Percentiles rank a stretch among this genome's conserved stretches.
These are phyloP conservation scores for Pleodorina starrii DNA, from an alignment of 139 green algal genomes.

Conservation along the genomic window DNA sequence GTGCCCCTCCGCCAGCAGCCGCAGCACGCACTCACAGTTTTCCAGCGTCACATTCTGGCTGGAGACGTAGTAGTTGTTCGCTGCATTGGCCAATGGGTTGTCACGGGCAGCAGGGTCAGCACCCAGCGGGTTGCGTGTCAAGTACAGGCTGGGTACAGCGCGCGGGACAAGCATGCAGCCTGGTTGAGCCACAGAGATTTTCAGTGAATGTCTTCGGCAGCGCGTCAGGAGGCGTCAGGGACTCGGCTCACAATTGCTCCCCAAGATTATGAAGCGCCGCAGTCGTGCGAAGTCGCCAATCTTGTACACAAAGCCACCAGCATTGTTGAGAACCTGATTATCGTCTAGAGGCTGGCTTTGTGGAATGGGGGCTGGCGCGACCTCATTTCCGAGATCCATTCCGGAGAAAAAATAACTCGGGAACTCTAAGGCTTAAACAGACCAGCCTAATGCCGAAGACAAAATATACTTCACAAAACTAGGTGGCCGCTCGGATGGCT, in stretches of 20 bases:
- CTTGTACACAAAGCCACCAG: constrained; percentile 36
- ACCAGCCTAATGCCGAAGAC: no score
- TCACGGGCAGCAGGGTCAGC: not conserved
- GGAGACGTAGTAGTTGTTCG: constrained; percentile 29
- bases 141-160: not conserved
- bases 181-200: not conserved
- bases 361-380: not conserved
- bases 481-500: no score
- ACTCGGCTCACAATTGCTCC: not conserved
- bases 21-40: constrained; percentile 27
- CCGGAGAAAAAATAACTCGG: no score
- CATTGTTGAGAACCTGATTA: constrained; percentile 31
- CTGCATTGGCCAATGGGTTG: not conserved
- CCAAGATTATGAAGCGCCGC: constrained; percentile 39
- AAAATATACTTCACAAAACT: no score
- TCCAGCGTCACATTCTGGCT: not conserved
- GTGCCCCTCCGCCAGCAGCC: constrained; percentile 40
- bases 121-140: no score
- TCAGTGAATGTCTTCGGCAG: not conserved
- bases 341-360: constrained; percentile 10
- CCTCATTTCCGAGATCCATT: not conserved
- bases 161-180: not conserved
- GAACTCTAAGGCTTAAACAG: no score
- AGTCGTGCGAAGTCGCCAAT: constrained; percentile 10
- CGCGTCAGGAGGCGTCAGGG: not conserved